These are phyloP conservation scores for Penicillium cinerascens DNA, from an alignment of 495 filamentous ascomycete species.

Conservation along the genomic window DNA sequence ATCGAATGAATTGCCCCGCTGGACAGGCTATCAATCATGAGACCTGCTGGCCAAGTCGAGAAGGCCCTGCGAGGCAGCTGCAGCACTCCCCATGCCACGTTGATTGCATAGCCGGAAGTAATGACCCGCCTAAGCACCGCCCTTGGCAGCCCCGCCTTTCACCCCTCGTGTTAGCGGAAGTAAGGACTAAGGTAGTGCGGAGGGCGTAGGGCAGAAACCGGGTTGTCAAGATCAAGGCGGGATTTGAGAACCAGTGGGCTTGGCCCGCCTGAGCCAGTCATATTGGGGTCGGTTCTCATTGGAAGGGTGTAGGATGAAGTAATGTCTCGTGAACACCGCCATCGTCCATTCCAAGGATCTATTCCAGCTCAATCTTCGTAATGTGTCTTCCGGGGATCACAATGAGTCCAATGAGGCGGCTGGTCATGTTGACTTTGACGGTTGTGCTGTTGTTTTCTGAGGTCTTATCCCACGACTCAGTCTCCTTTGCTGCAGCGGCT, in stretches of 20 bases:
- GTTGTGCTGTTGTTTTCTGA: conserved; percentile 22
- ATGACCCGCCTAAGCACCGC: conserved; percentile 4
- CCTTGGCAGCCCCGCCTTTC: conserved; percentile 19
- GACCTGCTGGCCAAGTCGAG: conserved; percentile 12
- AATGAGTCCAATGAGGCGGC: conserved; percentile 82
- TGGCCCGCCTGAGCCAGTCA: not conserved
- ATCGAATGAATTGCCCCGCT: conserved; percentile 3
- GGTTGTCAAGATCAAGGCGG: not conserved
- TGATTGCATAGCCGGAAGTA: conserved; percentile 4
- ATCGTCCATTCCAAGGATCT: conserved; percentile 31
- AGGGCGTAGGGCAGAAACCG: conserved; percentile 6
- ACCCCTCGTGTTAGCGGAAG: conserved; percentile 9
- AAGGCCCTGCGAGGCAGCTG: conserved; percentile 12
- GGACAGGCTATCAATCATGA: not conserved
- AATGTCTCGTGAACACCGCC: conserved; percentile 24
- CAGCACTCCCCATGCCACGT: conserved; percentile 21
- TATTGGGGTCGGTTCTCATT: conserved; percentile 9
- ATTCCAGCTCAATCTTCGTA: conserved; percentile 83
- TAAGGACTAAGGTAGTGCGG: conserved; percentile 4
- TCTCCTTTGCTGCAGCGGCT: conserved; percentile 38
- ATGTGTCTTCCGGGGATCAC: conserved; percentile 87
- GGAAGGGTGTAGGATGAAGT: conserved; percentile 5
- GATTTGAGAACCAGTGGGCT: not conserved
- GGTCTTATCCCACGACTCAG: conserved; percentile 20
- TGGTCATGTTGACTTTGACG: conserved; percentile 68